Evolutionary conservation across 176 grass and related monocot species (phyloP).

Genomic region (Chrysopogon serrulatus): DNA sequence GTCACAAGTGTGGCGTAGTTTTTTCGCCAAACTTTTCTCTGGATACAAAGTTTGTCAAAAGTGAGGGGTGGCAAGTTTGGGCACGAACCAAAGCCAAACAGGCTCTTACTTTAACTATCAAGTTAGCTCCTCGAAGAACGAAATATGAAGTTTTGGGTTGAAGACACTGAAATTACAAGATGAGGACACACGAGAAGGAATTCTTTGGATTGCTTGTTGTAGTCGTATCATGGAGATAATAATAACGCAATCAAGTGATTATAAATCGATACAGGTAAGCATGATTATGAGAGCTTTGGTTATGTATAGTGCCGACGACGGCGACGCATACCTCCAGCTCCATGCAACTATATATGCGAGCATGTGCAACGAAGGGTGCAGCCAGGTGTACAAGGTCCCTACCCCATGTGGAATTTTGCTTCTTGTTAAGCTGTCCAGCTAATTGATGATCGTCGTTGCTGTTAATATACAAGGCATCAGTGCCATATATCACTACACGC

Average conservation of each 20-base stretch:
- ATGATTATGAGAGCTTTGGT: background rate
- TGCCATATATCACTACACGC: no score
- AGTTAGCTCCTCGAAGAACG: no score
- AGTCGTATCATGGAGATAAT: background rate
- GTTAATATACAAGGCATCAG: background rate
- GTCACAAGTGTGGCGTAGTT: no score
- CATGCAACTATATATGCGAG: background rate
- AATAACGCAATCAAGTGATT: background rate
- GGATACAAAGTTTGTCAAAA: no score
- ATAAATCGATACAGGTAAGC: background rate
- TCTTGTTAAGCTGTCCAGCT: constrained; percentile 31
- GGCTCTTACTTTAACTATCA: no score
- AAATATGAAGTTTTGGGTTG: no score
- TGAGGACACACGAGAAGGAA: no score
- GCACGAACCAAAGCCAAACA: no score
- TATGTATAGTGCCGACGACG: background rate
- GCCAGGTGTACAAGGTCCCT: background rate
- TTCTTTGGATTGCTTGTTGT: no score
- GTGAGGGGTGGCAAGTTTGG: no score
- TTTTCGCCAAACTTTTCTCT: no score
- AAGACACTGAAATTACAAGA: no score
- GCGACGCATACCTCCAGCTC: background rate
- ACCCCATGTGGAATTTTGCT: background rate
- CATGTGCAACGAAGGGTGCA: background rate
- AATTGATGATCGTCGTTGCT: background rate